Conservation (phyloP, 2,329 filamentous ascomycete species). For the Gnomoniopsis sp. region DNA sequence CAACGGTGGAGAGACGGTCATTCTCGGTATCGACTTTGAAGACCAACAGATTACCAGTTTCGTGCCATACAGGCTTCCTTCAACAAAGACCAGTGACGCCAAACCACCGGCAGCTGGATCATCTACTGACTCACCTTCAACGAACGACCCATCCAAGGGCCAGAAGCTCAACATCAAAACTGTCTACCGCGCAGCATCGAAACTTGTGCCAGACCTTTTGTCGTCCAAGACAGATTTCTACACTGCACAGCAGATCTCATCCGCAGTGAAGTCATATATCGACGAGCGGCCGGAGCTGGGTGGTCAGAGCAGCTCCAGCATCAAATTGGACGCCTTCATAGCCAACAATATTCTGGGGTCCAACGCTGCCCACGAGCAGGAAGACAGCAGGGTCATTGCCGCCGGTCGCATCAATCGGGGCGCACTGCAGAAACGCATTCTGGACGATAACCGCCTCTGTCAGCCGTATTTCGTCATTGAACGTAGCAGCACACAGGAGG, state of each 20-base stretch:
- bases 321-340: neutral
- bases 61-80: neutral
- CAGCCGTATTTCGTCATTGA: neutral
- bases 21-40: neutral
- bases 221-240: neutral
- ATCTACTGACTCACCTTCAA: neutral
- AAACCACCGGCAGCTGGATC: neutral
- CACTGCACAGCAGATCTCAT: neutral
- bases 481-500: neutral
- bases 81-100: neutral
- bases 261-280: neutral
- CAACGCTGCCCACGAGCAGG: neutral
- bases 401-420: neutral
- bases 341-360: neutral
- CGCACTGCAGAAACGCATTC: neutral
- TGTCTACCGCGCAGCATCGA: neutral
- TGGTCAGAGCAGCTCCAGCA: neutral
- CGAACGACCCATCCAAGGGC: neutral
- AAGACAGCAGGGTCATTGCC: neutral
- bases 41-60: neutral
- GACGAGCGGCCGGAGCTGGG: neutral
- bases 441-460: neutral
- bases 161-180: neutral
- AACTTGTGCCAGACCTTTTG: neutral
- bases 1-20: neutral